Conservation (phyloP, 176 grass and related monocot species). For the Phoenix roebelenii region DNA sequence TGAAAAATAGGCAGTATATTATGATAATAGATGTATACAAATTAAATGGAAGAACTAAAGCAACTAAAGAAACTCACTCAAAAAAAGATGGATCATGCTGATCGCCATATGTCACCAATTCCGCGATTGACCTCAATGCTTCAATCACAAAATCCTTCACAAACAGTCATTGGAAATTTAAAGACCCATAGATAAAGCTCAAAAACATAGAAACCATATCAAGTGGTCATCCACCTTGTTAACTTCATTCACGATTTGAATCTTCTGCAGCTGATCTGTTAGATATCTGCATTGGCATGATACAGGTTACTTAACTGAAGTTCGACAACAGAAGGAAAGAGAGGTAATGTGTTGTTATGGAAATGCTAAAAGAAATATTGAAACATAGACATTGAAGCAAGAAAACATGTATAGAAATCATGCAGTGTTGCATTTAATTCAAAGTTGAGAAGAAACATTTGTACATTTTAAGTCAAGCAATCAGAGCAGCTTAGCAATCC, state of each 20-base stretch:
- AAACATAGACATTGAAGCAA: too few relatives aligned
- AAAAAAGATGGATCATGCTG: conserved; percentile 87
- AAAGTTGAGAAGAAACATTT: too few relatives aligned
- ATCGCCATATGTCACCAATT: conserved; percentile 94
- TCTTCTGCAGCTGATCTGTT: conserved; percentile 88
- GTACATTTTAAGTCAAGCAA: too few relatives aligned
- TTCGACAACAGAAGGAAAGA: too few relatives aligned
- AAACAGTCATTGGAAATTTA: conserved; percentile 17
- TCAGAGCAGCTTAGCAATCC: too few relatives aligned
- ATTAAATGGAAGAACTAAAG: neutral
- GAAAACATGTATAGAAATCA: too few relatives aligned
- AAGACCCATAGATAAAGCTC: conserved; percentile 16
- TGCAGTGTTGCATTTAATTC: too few relatives aligned
- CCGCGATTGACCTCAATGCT: conserved; percentile 87
- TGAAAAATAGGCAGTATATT: conserved; percentile 29
- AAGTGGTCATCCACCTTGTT: conserved; percentile 50
- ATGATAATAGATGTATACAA: neutral
- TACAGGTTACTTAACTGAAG: conserved; percentile 21
- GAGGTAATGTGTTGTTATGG: too few relatives aligned
- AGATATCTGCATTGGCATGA: conserved; percentile 58
- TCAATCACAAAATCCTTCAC: conserved; percentile 98
- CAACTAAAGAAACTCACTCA: conserved; percentile 51
- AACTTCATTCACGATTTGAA: conserved; percentile 80
- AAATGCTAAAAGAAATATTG: too few relatives aligned
- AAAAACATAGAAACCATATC: conserved; percentile 1